Evolutionary conservation across 768 basidiomycete genomes (phyloP), one percentile per base, ranked within the genome.

Genomic region (Kwoniella sp.): DNA sequence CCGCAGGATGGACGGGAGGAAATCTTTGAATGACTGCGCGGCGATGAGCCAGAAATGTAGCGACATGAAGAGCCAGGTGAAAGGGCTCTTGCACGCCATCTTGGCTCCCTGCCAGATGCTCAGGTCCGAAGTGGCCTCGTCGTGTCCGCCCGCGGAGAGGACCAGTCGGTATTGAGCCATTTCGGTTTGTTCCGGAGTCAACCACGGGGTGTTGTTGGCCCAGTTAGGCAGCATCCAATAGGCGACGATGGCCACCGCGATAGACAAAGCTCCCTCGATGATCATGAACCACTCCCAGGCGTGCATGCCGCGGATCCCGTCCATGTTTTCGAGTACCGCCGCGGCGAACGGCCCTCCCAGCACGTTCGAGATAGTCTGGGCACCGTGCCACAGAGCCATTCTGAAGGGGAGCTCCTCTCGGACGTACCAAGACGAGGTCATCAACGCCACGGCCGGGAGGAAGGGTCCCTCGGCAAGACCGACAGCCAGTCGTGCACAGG

Each of bases 281-380:
- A 54, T n/a, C 53, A 54, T 54, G 46, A 54, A 50, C 54, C 54
- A 56, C 41, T 56, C 39, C 54, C 54, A 56, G 22, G 54, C 54
- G 29, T 50, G 38, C 47, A 56, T 49, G 25, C 54, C 54, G 9
- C 46, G 27, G 31, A 50, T 25, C 12, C 47, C 47, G 29, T 56
- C 47, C 54, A 56, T 54, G 48, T 49, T 56, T 36, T 56, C 54
- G 2, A 56, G 23, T 5, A 56, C 39, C 20, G 47, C 54, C 34
- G 54, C 54, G 11, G 54, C 54, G 25, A 56, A 50, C 14, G 54
- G 54, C 34, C 47, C 54, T 17, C 54, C 54, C 38, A 56, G 40
- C 23, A 56, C 54, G 33, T 56, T 56, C 46, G 50, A 52, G 17
- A 52, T 17, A 14, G 48, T 51, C 17, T 52, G 50, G 5, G 54